A percentile compares a stretch with the other conserved stretches of the same genome.
Evolutionary conservation across 495 filamentous ascomycete genomes (phyloP).

Genomic region (Hypoxylon lienhwacheense): DNA sequence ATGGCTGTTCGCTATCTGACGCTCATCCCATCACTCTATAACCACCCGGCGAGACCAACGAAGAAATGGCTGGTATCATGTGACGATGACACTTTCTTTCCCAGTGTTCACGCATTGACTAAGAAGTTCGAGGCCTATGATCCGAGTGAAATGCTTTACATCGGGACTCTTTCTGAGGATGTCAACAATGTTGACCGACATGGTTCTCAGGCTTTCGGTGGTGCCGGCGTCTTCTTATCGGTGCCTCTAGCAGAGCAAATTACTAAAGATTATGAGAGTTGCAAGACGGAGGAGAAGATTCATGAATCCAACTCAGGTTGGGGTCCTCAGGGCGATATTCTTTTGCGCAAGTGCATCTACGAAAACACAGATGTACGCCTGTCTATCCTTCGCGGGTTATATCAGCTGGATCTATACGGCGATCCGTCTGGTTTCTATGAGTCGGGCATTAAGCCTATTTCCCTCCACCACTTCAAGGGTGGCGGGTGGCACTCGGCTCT

Average conservation of each 20-base stretch:
- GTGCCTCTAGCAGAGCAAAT: slow-evolving; percentile 62
- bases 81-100: slow-evolving; percentile 77
- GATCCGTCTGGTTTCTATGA: slow-evolving; percentile 71
- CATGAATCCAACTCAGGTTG: slow-evolving; percentile 56
- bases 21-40: slow-evolving; percentile 57
- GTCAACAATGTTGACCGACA: slow-evolving; percentile 67
- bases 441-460: slow-evolving; percentile 63
- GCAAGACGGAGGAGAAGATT: slow-evolving; percentile 55
- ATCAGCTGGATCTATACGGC: slow-evolving; percentile 67
- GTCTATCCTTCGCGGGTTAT: slow-evolving; percentile 63
- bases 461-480: slow-evolving; percentile 67
- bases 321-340: slow-evolving; percentile 64
- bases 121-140: slow-evolving; percentile 56
- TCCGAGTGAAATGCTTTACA: slow-evolving; percentile 59
- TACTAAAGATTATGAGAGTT: slow-evolving; percentile 58
- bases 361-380: slow-evolving; percentile 62
- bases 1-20: slow-evolving; percentile 61
- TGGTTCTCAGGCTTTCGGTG: slow-evolving; percentile 71
- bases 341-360: slow-evolving; percentile 68
- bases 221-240: slow-evolving; percentile 71
- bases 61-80: slow-evolving; percentile 69
- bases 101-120: slow-evolving; percentile 63
- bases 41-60: slow-evolving; percentile 52
- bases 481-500: slow-evolving; percentile 55
- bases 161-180: slow-evolving; percentile 71